phyloP scores from a whole-genome alignment of 1,284 basidiomycete genomes.

The Heterobasidion annosum region DNA sequence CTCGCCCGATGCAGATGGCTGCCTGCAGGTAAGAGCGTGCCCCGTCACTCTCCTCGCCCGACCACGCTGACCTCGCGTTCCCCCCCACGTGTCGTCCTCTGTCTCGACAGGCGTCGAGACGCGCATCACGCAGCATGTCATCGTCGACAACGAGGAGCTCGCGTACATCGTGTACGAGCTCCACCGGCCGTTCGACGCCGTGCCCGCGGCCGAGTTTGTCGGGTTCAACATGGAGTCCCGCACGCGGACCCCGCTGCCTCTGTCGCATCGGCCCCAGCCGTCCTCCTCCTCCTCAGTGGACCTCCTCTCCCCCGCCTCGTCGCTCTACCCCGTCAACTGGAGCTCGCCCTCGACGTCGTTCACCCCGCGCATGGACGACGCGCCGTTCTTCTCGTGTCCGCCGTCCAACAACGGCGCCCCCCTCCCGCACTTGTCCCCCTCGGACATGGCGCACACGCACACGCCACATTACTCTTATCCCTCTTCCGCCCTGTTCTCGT shows the following conservation, averaged over 20 bases:
- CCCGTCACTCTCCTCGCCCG: conserved; percentile 4
- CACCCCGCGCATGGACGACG: not conserved
- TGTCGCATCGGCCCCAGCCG: conserved; percentile 11
- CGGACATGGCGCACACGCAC: not conserved
- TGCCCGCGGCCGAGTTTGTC: conserved; percentile 51
- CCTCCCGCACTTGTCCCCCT: not conserved
- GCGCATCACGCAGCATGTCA: conserved; percentile 57
- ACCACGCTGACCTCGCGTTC: not conserved
- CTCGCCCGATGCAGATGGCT: conserved; percentile 47
- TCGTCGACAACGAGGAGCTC: conserved; percentile 51
- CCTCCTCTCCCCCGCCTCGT: not conserved
- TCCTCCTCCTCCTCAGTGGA: conserved; percentile 3
- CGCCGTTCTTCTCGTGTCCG: not conserved
- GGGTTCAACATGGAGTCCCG: conserved; percentile 37
- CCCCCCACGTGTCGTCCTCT: conserved; percentile 9
- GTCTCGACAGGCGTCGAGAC: conserved; percentile 33
- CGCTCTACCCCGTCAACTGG: not conserved
- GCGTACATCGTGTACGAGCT: conserved; percentile 60
- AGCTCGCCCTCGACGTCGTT: not conserved
- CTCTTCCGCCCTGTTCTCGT: conserved; percentile 13
- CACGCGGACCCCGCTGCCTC: conserved; percentile 15
- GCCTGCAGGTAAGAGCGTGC: conserved; percentile 29
- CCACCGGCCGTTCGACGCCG: conserved; percentile 36
- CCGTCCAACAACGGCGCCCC: too few relatives aligned
- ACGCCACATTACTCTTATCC: not conserved